phyloP scores from a whole-genome alignment of 2,329 filamentous ascomycete species.

The Penicillium brevicompactum region DNA sequence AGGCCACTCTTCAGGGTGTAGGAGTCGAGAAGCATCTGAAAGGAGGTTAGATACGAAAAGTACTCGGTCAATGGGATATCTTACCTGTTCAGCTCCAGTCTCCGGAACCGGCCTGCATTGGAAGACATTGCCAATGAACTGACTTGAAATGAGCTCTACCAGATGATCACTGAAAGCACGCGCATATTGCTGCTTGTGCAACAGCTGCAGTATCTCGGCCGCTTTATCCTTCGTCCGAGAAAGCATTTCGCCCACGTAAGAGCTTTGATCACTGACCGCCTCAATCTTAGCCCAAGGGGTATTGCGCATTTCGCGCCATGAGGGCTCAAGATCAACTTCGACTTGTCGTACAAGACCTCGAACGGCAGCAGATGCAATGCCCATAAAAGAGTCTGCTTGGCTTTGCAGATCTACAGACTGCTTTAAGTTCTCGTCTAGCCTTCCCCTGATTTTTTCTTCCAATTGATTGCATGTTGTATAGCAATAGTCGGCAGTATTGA shows the following conservation, averaged over 20 bases:
- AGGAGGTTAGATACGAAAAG: background rate
- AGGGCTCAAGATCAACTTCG: constrained; percentile 77
- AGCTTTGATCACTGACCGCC: constrained; percentile 87
- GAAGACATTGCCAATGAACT: constrained; percentile 81
- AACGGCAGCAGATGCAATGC: constrained; percentile 86
- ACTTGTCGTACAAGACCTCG: constrained; percentile 81
- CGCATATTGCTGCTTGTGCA: constrained; percentile 91
- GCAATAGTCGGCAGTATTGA: constrained; percentile 98
- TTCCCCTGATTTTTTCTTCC: constrained; percentile 89
- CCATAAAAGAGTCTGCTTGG: constrained; percentile 93
- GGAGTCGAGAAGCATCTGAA: constrained; percentile 89
- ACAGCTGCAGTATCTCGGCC: constrained; percentile 71
- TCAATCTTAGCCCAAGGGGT: constrained; percentile 95
- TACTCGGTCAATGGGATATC: constrained; percentile 7
- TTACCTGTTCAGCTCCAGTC: constrained; percentile 86
- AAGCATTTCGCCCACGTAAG: constrained; percentile 83
- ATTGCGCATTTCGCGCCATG: constrained; percentile 97
- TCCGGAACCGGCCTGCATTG: constrained; percentile 90
- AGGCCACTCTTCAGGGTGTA: constrained; percentile 64
- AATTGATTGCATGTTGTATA: constrained; percentile 89
- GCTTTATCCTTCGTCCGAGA: constrained; percentile 71
- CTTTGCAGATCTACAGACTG: constrained; percentile 83
- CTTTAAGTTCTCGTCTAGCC: constrained; percentile 78
- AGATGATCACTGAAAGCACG: constrained; percentile 93
- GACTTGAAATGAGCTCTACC: constrained; percentile 80